Conservation (phyloP, 2,329 filamentous ascomycete species). For the Neocatenulostroma microsporum region DNA sequence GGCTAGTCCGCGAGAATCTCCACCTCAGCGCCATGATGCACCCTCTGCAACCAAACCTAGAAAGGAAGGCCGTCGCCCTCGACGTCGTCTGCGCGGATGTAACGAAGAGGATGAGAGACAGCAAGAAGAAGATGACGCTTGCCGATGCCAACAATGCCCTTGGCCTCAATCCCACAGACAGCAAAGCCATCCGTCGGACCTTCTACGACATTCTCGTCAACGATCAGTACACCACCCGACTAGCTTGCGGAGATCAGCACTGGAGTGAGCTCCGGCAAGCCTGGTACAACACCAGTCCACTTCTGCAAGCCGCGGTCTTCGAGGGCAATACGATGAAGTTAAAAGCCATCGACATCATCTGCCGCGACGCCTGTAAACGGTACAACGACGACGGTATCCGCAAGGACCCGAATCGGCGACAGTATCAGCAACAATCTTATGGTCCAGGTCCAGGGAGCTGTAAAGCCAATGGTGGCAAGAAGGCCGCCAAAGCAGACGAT, state of each 20-base stretch:
- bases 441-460: constrained; percentile 34
- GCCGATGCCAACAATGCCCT: constrained; percentile 66
- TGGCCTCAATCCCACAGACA: constrained; percentile 60
- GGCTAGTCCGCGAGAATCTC: constrained; percentile 55
- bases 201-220: constrained; percentile 60
- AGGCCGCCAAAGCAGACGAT: constrained; percentile 3
- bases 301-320: constrained; percentile 15
- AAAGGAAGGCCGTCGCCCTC: constrained; percentile 59
- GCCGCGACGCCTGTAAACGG: constrained; percentile 70
- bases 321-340: constrained; percentile 40
- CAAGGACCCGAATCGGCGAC: not conserved
- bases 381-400: constrained; percentile 50
- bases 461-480: constrained; percentile 4
- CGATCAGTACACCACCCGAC: constrained; percentile 63
- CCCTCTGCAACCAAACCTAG: constrained; percentile 49
- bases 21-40: constrained; percentile 56
- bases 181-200: constrained; percentile 55
- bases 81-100: constrained; percentile 76
- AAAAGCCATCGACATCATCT: constrained; percentile 62
- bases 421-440: constrained; percentile 18
- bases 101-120: constrained; percentile 65
- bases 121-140: constrained; percentile 61
- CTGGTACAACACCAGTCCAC: constrained; percentile 47
- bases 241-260: constrained; percentile 62
- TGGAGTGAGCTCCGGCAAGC: constrained; percentile 62